Evolutionary conservation across 306 rosid species (phyloP), one percentile per base, ranked within the genome.

Genomic region (Notholithocarpus densiflorus): DNA sequence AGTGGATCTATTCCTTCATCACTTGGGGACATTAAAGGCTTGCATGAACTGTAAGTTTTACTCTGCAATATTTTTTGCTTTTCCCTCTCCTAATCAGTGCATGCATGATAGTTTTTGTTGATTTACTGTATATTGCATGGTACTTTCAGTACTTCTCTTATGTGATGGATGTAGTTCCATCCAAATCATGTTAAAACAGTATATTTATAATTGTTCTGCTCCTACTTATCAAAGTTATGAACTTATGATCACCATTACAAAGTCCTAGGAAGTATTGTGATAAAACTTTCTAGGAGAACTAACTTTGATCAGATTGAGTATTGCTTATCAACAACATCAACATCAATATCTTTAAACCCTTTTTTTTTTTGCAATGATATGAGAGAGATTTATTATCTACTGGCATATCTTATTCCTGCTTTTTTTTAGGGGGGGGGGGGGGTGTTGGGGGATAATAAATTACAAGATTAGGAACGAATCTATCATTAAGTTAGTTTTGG

Each of bases 1-100:
- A 84, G 54, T 73, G 99, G 99, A 79, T 90, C 78, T 84, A 89
- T 96, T 81, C 97, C 97, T 6, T 86, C 87, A 34, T 88, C 98
- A 71, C 88, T 93, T 24, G 94, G 98, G 75, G 48, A 84, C 82
- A 82, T 89, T 65, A 75, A 81, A 65, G 73, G 74, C 80, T 91
- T 93, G 88, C 83, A 65, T 21, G 97, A 91, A 86, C 85, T 92
- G 99, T 93, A 86, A 91, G 97, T 90, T 77, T 68, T 61, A 26
- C 78, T 34, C 55, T 52, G 76, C 61, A 31, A 74, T 66, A 53
- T 31, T 48, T 71, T 62, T 62, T 71, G 56, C 31, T 51, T 74
- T 53, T 71, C 70, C 71, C 54, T 72, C 52, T 56, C 64, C 48
- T 13, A 55, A 65, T 20, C 73, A 57, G 23, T 74, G 72, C 32